phyloP scores from a whole-genome alignment of 495 filamentous ascomycete genomes.

The Tuber aestivum region DNA sequence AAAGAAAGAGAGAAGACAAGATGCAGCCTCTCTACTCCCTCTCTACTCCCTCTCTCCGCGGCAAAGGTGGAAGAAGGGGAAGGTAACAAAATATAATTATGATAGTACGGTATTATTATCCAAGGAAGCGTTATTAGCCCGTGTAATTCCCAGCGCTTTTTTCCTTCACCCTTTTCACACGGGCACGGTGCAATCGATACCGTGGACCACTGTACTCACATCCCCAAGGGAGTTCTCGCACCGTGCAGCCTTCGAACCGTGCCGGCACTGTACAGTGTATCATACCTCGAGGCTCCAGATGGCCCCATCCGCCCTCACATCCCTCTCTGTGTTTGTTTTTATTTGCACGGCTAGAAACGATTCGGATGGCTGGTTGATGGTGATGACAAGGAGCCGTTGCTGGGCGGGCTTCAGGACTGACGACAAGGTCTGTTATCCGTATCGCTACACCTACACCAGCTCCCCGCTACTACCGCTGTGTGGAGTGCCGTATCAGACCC shows the following conservation, averaged over 20 bases:
- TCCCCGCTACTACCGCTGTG: background rate
- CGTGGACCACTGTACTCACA: background rate
- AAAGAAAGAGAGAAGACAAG: background rate
- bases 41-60: background rate
- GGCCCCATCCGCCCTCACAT: background rate
- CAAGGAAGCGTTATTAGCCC: background rate
- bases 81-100: background rate
- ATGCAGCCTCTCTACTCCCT: background rate
- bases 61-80: background rate
- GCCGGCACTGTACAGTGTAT: background rate
- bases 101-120: too few relatives aligned
- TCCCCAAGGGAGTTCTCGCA: background rate
- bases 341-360: background rate
- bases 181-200: background rate
- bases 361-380: background rate
- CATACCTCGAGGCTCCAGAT: background rate
- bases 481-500: background rate
- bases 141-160: background rate
- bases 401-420: background rate
- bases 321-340: conserved; percentile 3
- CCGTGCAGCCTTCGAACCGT: background rate
- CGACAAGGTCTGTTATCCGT: background rate
- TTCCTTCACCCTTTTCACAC: background rate
- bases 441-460: background rate
- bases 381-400: background rate